Conservation (phyloP, 208 protist species). For the Leishmania arabica region DNA sequence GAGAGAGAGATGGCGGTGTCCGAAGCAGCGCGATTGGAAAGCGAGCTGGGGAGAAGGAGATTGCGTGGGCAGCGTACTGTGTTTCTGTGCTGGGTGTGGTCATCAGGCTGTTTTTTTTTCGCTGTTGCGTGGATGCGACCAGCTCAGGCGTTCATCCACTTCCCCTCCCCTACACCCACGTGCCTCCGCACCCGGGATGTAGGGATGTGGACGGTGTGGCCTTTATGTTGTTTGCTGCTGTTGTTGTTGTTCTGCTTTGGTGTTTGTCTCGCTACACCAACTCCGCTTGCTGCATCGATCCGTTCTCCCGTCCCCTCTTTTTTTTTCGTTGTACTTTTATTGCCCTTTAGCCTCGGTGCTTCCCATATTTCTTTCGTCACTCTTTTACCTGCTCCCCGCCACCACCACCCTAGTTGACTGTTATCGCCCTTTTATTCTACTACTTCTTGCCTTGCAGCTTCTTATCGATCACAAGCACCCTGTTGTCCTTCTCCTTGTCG, state of each 20-base stretch:
- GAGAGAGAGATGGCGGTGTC: background rate
- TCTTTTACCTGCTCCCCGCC: background rate
- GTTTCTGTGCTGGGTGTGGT: background rate
- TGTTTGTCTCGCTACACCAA: background rate
- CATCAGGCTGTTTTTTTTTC: background rate
- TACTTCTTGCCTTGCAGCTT: background rate
- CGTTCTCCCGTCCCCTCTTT: background rate
- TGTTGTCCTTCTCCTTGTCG: background rate
- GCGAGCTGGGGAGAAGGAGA: background rate
- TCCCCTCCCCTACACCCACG: background rate
- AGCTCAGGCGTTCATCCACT: background rate
- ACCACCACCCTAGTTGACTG: background rate
- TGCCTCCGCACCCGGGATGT: background rate
- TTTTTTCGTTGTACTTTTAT: slow-evolving; percentile 2
- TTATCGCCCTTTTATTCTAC: background rate
- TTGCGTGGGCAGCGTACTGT: background rate
- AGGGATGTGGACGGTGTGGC: background rate
- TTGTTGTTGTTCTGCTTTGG: background rate
- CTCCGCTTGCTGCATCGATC: background rate
- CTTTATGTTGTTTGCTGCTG: too few species aligned
- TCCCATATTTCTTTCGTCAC: background rate
- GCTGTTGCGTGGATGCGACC: background rate
- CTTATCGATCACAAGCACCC: background rate
- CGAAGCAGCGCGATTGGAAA: background rate
- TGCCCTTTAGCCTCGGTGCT: background rate